Base-by-base conservation (phyloP, 345 rosid genomes). In the Brassica juncea region DNA sequence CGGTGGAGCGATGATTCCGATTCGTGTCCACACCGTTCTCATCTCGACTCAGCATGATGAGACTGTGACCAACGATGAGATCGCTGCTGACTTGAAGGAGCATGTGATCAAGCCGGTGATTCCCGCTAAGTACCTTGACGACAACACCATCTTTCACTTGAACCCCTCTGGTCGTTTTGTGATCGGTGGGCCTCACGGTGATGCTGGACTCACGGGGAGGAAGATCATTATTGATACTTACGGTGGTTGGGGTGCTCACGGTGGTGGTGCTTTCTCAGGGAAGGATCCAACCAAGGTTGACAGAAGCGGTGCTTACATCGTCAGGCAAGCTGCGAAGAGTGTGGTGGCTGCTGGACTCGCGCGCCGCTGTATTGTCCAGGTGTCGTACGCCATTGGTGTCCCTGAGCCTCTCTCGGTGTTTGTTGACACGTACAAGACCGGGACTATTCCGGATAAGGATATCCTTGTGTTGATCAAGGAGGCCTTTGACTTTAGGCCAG, bases 111-210 rank as follows among this genome's bases (percentile, higher is more conserved):
- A 89, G 83, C 93, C 93, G 11, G 90, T 91, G 37, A 86, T 91
- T 82, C 89, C 93, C 19, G 82, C 90, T 27, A 76, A 89, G 83
- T 89, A 91, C 66, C 90, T 89, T 32, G 93, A 91, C 7, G 93
- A 89, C 49, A 87, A 89, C 28, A 89, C 96, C 75, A 91, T 91
- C 83, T 91, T 91, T 83, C 96, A 91, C 76, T 71, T 91, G 70
- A 91, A 91, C 83, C 96, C 95, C 21, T 90, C 95, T 6, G 95
- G 95, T 65, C 85, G 95, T 58, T 90, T 90, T 66, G 95, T 90
- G 37, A 91, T 91, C 8, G 96, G 96, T 47, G 96, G 96, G 8
- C 96, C 96, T 30, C 96, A 89, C 19, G 96, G 96, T 68, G 96
- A 89, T 78, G 96, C 96, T 37, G 96, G 96, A 69, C 93, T 91